Percentiles rank a stretch among this genome's conserved stretches.
Evolutionary conservation across 352 stramenopile genomes (phyloP).

Genomic region (Saprolegnia parasitica): DNA sequence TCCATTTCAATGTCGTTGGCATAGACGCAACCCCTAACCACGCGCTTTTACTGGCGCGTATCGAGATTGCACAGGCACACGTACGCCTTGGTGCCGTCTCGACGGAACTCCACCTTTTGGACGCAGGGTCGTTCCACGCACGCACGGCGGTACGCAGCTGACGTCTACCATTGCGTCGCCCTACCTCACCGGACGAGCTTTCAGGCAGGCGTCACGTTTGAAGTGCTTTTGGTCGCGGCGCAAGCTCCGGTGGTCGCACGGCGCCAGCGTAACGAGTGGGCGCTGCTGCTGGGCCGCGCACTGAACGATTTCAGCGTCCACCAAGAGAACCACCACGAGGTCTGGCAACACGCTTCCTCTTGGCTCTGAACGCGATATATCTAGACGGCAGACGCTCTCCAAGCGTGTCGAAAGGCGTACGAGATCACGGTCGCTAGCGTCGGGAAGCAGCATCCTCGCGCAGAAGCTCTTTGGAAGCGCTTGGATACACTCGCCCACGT

Average conservation of each 20-base stretch:
- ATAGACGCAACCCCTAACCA: background rate
- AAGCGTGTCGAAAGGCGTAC: constrained; percentile 27
- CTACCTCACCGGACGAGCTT: background rate
- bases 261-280: background rate
- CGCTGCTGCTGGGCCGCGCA: background rate
- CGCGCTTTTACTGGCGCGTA: background rate
- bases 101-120: background rate
- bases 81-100: constrained; percentile 11
- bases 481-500: constrained; percentile 4
- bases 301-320: constrained; percentile 16
- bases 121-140: constrained; percentile 11
- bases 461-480: constrained; percentile 7
- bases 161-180: background rate
- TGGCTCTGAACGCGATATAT: background rate
- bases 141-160: constrained; percentile 1
- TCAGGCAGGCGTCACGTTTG: constrained; percentile 21
- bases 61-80: constrained; percentile 20
- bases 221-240: constrained; percentile 14
- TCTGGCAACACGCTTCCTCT: background rate
- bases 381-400: constrained; percentile 16
- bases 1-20: background rate
- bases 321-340: constrained; percentile 8
- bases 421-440: constrained; percentile 16
- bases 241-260: constrained; percentile 8
- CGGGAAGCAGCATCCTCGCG: constrained; percentile 8